A percentile compares a stretch with the other conserved stretches of the same genome.
Conservation (phyloP, 345 rosid species). For the Laguncularia racemosa region DNA sequence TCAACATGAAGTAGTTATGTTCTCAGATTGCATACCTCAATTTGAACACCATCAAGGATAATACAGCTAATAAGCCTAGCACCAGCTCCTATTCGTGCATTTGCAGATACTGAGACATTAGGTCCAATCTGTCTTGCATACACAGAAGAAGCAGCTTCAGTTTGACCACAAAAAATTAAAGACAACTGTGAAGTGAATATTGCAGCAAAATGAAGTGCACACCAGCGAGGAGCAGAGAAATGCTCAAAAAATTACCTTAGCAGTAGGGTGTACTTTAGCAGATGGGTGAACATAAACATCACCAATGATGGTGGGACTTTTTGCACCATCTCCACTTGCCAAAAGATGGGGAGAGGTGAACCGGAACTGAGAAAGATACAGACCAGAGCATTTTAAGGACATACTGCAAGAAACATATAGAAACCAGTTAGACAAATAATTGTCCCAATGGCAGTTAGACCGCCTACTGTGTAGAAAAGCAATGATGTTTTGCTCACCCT, state of each 20-base stretch:
- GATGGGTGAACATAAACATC: slow-evolving; percentile 94
- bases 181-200: background rate
- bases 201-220: background rate
- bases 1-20: background rate
- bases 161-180: background rate
- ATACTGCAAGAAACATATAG: slow-evolving; percentile 40
- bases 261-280: slow-evolving; percentile 93
- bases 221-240: slow-evolving; percentile 2
- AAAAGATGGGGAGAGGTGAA: slow-evolving; percentile 59
- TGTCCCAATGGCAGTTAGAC: slow-evolving; percentile 1
- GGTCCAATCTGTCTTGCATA: slow-evolving; percentile 72
- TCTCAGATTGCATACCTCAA: slow-evolving; percentile 43
- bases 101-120: slow-evolving; percentile 80
- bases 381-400: slow-evolving; percentile 78
- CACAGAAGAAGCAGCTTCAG: background rate
- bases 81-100: slow-evolving; percentile 91
- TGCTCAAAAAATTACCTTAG: slow-evolving; percentile 49
- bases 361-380: slow-evolving; percentile 79
- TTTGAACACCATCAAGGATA: slow-evolving; percentile 85
- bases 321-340: slow-evolving; percentile 80
- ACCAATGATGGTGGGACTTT: slow-evolving; percentile 57
- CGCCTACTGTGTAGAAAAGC: background rate
- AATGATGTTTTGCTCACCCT: slow-evolving; percentile 39
- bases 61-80: slow-evolving; percentile 88
- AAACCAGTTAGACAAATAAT: slow-evolving; percentile 1